Base-by-base conservation (phyloP, 2,329 filamentous ascomycete species). In the Annulohypoxylon truncatum region DNA sequence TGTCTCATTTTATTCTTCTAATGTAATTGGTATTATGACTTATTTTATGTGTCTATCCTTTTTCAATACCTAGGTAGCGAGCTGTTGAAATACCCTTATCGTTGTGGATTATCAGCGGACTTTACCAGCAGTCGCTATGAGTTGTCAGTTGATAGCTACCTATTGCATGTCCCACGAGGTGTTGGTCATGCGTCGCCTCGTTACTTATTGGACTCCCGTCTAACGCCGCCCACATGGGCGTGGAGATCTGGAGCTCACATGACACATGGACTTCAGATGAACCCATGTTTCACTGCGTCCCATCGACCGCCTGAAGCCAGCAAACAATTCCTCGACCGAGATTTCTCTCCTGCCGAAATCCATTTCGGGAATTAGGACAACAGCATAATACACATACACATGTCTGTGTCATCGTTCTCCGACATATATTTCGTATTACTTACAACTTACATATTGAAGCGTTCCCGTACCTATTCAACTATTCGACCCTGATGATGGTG, bases 101-200 rank as follows among this genome's bases (percentile, higher is more conserved):
- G 35, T 20, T 10, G 55, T 57, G 46, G 38, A 46, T 55, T 55
- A 24, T 51, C 46, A 35, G 33, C 26, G 42, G 59, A 33, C 47
- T 38, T 47, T 38, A 24, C 51, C 20, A 44, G 8, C 18, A 40
- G 29, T 40, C 20, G 28, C 7, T 52, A 38, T 40, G 31, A 35
- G 33, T 58, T 54, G 60, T 69, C 67, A 64, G 56, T 69, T 66
- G 67, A 69, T 55, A 22, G n/a, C 40, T 48, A 46, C 53, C 48
- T 51, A 52, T 31, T 47, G 40, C 51, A 46, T 64, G 64, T 56
- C 48, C 67, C 67, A 69, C 60, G 61, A 62, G 67, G 46, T 61
- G 40, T 52, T 58, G 55, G 55, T 66, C 63, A 68, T 52, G 50
- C 44, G 56, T 54, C 15, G 18, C 10, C 51, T n/a, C 22, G 22